Evolutionary conservation across 495 filamentous ascomycete genomes (phyloP).

Genomic region (Tuber umbilicatum): DNA sequence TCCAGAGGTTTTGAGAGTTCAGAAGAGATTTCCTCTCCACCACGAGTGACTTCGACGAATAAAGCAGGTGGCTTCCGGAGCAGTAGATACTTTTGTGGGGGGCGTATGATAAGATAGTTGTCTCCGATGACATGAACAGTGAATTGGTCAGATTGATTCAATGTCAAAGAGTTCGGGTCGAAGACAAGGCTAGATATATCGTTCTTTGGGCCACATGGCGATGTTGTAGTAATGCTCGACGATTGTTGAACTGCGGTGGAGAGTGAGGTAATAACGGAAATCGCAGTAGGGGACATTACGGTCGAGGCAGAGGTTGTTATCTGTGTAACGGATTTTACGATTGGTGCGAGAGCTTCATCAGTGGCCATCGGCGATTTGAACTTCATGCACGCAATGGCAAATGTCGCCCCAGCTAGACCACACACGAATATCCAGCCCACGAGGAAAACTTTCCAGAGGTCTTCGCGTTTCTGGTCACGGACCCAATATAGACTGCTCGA

Average conservation of each 20-base stretch:
- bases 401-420: constrained; percentile 36
- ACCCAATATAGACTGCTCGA: constrained; percentile 35
- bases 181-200: constrained; percentile 28
- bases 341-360: constrained; percentile 21
- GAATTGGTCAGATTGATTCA: constrained; percentile 49
- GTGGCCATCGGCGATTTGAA: constrained; percentile 27
- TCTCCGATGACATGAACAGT: constrained; percentile 59
- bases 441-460: constrained; percentile 38
- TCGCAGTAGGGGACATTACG: constrained; percentile 20
- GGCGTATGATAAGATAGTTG: constrained; percentile 55
- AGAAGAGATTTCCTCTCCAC: constrained; percentile 46
- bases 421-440: constrained; percentile 38
- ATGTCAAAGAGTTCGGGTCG: constrained; percentile 25
- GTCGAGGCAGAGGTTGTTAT: constrained; percentile 25
- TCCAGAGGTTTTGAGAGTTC: constrained; percentile 53
- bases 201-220: constrained; percentile 24
- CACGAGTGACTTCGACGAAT: constrained; percentile 50
- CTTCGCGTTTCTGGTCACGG: constrained; percentile 36
- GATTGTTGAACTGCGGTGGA: constrained; percentile 26
- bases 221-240: constrained; percentile 18
- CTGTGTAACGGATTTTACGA: constrained; percentile 23
- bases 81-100: constrained; percentile 48
- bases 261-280: constrained; percentile 27
- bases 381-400: constrained; percentile 40
- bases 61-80: constrained; percentile 51